Percentiles rank a stretch among this genome's conserved stretches.
These are phyloP conservation scores for Lolium perenne DNA, from an alignment of 176 grass and related monocot genomes.

Conservation along the genomic window DNA sequence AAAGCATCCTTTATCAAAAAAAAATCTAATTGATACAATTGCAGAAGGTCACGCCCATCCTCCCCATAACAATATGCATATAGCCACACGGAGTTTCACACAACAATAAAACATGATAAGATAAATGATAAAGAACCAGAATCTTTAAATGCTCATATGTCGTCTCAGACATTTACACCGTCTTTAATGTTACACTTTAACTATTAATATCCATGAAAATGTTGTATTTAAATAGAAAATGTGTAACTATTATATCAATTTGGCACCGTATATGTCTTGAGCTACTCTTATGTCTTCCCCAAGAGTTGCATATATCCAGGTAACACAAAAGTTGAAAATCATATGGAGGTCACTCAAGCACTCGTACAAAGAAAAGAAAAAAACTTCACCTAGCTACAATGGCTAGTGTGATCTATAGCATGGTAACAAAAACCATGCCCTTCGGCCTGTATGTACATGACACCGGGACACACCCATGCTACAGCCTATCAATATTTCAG, in stretches of 20 bases:
- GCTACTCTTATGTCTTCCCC: not conserved
- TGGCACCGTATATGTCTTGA: not conserved
- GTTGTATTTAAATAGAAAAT: not conserved
- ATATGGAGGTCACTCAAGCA: not conserved
- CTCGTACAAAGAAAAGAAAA: not conserved
- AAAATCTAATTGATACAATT: not conserved
- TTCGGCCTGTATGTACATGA: conserved; percentile 37
- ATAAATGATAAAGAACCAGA: not conserved
- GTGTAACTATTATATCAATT: not conserved
- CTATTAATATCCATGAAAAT: not conserved
- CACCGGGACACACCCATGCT: not conserved
- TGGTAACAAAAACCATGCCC: not conserved
- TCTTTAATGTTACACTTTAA: too few relatives aligned
- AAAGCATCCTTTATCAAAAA: too few relatives aligned
- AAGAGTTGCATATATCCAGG: not conserved
- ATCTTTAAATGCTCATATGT: not conserved
- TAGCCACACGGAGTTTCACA: not conserved
- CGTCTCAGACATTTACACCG: not conserved
- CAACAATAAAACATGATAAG: not conserved
- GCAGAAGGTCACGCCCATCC: not conserved
- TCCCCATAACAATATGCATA: too few relatives aligned
- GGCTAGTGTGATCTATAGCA: conserved; percentile 26
- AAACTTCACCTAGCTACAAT: not conserved
- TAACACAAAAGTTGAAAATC: not conserved
- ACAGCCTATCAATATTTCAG: not conserved